These are phyloP conservation scores for Lasiodiplodia sp. DNA, from an alignment of 2,329 filamentous ascomycete species.

Conservation along the genomic window DNA sequence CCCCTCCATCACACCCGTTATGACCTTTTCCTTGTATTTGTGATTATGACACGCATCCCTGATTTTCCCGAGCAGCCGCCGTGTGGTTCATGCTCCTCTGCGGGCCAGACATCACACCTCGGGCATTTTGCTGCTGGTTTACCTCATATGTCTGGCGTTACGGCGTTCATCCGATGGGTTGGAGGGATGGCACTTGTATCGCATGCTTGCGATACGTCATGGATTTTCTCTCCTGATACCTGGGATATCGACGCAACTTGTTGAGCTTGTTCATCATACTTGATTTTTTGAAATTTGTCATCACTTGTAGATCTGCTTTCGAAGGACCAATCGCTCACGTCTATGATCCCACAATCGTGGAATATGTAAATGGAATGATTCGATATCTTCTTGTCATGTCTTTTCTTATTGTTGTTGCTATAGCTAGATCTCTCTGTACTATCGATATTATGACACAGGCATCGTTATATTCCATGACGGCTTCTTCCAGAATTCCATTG, in stretches of 20 bases:
- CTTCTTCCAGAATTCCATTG: constrained; percentile 8
- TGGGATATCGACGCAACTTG: background rate
- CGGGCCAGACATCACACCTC: background rate
- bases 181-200: background rate
- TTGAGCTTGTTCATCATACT: background rate
- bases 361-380: constrained; percentile 23
- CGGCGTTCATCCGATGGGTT: constrained; percentile 8
- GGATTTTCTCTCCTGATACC: background rate
- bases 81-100: constrained; percentile 2
- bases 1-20: background rate
- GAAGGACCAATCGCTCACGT: background rate
- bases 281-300: background rate
- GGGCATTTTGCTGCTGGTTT: constrained; percentile 4
- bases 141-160: constrained; percentile 19
- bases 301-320: background rate
- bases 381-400: background rate
- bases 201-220: constrained; percentile 5
- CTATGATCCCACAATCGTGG: constrained; percentile 2
- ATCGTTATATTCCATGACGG: background rate
- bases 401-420: background rate
- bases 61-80: constrained; percentile 13
- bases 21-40: constrained; percentile 11
- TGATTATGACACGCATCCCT: constrained; percentile 22
- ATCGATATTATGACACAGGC: constrained; percentile 16
- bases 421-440: background rate